Conservation (phyloP, 2,329 filamentous ascomycete species). For the Arthroderma uncinatum region DNA sequence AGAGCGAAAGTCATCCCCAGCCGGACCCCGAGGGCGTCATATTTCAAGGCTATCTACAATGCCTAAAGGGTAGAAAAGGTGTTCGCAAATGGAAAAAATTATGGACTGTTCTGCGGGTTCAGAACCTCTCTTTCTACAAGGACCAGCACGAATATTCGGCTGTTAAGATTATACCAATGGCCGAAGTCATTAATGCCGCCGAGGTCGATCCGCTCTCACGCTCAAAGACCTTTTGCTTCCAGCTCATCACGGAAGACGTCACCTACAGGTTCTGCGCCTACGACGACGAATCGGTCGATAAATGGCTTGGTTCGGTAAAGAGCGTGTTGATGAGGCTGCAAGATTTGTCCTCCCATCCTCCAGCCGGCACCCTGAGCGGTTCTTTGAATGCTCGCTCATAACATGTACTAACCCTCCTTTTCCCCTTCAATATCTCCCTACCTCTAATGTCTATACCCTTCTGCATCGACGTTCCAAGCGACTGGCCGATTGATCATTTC, state of each 20-base stretch:
- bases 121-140: constrained; percentile 83
- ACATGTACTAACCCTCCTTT: background rate
- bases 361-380: background rate
- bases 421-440: background rate
- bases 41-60: constrained; percentile 82
- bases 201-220: constrained; percentile 81
- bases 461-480: background rate
- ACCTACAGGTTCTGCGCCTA: constrained; percentile 64
- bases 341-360: background rate
- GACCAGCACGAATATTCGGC: constrained; percentile 83
- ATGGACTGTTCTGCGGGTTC: constrained; percentile 82
- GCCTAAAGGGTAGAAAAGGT: constrained; percentile 66
- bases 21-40: constrained; percentile 79
- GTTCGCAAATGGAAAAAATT: constrained; percentile 89
- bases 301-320: constrained; percentile 83
- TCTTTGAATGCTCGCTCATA: background rate
- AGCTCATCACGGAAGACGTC: constrained; percentile 89
- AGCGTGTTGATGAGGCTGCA: constrained; percentile 39
- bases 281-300: constrained; percentile 70
- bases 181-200: constrained; percentile 74
- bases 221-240: constrained; percentile 76
- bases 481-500: background rate
- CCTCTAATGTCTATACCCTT: background rate
- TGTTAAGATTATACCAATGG: constrained; percentile 66
- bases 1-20: constrained; percentile 41